phyloP scores from a whole-genome alignment of 106 monocot species.

The Alisma plantagoaquatica region DNA sequence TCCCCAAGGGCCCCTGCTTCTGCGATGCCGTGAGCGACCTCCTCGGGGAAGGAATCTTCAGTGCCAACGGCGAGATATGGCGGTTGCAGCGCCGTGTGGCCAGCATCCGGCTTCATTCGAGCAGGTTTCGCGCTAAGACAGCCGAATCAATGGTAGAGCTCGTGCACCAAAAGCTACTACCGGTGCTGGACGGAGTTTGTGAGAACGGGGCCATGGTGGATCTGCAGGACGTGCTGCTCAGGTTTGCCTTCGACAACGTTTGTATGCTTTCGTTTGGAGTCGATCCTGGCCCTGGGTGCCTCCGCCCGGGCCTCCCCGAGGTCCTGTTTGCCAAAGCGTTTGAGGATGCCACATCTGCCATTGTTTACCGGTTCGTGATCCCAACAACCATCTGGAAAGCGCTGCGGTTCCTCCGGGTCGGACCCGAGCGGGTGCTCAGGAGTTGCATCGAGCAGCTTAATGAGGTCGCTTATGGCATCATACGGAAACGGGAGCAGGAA shows the following conservation, averaged over 20 bases:
- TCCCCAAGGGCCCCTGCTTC: constrained; percentile 1
- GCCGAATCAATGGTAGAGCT: not conserved
- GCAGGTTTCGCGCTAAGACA: not conserved
- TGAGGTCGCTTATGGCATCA: too few species aligned
- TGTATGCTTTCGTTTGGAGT: not conserved
- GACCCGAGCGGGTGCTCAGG: constrained; percentile 42
- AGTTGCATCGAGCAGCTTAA: constrained; percentile 31
- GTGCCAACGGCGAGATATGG: not conserved
- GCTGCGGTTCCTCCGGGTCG: constrained; percentile 30
- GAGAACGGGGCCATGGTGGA: not conserved
- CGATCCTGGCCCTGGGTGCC: constrained; percentile 4
- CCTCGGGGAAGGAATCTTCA: constrained; percentile 2
- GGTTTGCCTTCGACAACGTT: constrained; percentile 2
- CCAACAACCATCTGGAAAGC: constrained; percentile 62
- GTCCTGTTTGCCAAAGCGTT: too few species aligned
- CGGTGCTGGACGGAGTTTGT: not conserved
- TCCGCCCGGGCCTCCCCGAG: constrained; percentile 1
- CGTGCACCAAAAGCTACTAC: not conserved
- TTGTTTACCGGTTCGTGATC: constrained; percentile 7
- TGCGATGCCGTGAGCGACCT: not conserved
- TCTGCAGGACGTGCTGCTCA: constrained; percentile 1
- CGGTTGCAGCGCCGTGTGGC: not conserved
- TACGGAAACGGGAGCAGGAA: too few species aligned
- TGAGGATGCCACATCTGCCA: too few species aligned
- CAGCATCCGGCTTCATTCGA: not conserved